Conservation (phyloP, 208 protist species). For the Crithidia sp. region DNA sequence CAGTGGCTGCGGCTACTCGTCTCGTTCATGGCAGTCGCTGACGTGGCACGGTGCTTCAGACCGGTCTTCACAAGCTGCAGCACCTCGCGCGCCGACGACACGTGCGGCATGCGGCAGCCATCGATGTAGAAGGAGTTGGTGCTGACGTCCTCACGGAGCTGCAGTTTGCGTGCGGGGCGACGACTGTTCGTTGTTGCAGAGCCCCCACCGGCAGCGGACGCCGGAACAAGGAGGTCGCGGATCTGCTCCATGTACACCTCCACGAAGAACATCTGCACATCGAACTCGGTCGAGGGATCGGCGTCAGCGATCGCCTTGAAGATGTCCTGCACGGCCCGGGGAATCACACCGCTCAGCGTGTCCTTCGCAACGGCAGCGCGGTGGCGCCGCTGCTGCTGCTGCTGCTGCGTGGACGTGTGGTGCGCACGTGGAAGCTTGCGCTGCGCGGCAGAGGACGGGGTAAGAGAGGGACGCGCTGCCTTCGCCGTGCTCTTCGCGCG, state of each 20-base stretch:
- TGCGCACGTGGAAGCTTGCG: background rate
- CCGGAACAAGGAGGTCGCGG: constrained; percentile 90
- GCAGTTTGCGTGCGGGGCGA: constrained; percentile 26
- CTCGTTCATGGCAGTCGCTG: constrained; percentile 90
- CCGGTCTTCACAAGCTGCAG: constrained; percentile 83
- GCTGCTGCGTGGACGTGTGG: background rate
- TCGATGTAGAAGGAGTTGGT: constrained; percentile 89
- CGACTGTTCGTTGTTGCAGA: background rate
- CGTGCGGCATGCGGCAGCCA: constrained; percentile 84
- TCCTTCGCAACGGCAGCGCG: constrained; percentile 19
- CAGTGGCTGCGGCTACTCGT: constrained; percentile 88
- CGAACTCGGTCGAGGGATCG: constrained; percentile 86
- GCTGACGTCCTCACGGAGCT: constrained; percentile 77
- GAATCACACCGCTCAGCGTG: constrained; percentile 85
- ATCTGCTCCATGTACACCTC: constrained; percentile 98
- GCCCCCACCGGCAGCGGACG: background rate
- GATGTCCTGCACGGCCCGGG: constrained; percentile 91
- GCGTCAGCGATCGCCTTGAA: constrained; percentile 86
- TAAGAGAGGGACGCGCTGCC: background rate
- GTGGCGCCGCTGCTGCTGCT: background rate
- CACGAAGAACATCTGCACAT: constrained; percentile 94
- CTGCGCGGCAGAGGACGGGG: background rate
- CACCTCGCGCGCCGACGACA: constrained; percentile 83
- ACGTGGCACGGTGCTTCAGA: constrained; percentile 70
- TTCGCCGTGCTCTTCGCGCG: background rate